phyloP scores from a whole-genome alignment of 2,329 filamentous ascomycete species.

The Fusarium xyrophilum region DNA sequence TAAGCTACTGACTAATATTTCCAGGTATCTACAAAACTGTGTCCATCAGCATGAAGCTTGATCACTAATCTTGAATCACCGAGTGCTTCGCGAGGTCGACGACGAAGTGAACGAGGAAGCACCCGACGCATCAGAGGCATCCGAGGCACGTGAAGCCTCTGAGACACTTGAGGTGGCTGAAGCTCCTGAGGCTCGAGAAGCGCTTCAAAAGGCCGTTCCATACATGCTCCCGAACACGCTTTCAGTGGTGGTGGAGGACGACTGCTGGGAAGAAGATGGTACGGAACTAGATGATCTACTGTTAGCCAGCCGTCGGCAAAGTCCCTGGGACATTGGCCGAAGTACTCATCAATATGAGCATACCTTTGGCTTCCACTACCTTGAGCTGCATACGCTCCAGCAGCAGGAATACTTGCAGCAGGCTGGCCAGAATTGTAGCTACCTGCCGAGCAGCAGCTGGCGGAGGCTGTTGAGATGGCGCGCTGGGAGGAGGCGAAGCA shows the following conservation, averaged over 20 bases:
- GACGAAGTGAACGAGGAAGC: not conserved
- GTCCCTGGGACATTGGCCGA: accelerated
- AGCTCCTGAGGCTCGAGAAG: not conserved
- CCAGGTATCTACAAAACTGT: accelerated
- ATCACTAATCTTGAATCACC: accelerated
- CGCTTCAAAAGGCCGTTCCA: too few species aligned
- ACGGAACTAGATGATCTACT: not conserved
- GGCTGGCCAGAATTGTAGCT: not conserved
- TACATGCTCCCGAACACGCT: not conserved
- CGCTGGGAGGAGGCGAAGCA: not conserved
- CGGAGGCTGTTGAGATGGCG: not conserved
- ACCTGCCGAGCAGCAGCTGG: accelerated
- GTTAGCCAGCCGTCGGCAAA: not conserved
- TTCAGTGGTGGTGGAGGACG: not conserved
- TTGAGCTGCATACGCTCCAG: not conserved
- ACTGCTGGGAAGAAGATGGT: not conserved
- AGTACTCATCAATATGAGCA: not conserved
- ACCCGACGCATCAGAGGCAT: not conserved
- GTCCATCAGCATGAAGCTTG: not conserved
- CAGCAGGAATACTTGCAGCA: not conserved
- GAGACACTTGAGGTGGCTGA: not conserved
- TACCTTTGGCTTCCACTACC: not conserved
- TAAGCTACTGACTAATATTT: not conserved
- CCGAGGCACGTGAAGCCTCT: not conserved
- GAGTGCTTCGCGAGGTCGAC: not conserved